Evolutionary conservation across 768 basidiomycete genomes (phyloP), one percentile per base, ranked within the genome.

Genomic region (Mycena vitilis): DNA sequence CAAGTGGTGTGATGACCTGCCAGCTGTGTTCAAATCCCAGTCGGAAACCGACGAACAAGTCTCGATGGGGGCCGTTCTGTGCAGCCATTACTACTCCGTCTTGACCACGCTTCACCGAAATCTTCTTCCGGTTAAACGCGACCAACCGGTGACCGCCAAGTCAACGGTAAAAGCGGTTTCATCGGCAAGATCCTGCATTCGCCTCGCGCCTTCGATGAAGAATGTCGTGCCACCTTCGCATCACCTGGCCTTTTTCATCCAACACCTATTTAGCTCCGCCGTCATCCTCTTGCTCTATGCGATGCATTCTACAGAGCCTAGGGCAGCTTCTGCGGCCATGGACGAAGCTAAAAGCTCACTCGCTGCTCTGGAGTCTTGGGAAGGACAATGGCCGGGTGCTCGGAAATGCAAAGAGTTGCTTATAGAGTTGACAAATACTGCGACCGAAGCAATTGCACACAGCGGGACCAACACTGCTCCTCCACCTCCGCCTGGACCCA

Each of bases 21-120:
- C 93, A 4, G 72, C 82, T 5, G 85, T 85, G 44, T 94, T 95
- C 87, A 94, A 93, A 80, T 90, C 90, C 5, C 84, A 88, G 66
- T 89, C 87, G 16, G 82, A 87, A 68, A 93, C 88, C 30, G 90
- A 93, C 66, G 89, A 93, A 75, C 92, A 95, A 77, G 91, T 92
- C 30, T 91, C 92, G 1, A 93, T 95, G 90, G 92, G 91, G 13
- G 91, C 92, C 49, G 91, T 94, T 44, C 85, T 95, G 13, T 94
- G 90, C 85, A 93, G 93, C 73, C 93, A 95, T 75, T 95, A 95
- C 75, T 96, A 96, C 78, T 95, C 93, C 18, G 86, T 95, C 49
- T 81, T 95, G 73, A 94, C 93, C 5, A 94, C 94, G 7, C 87
- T 95, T 55, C 95, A 95, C 75, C 93, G 95, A 55, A 95, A 95